These are phyloP conservation scores for Cladophialophora carrionii DNA, from an alignment of 2,329 filamentous ascomycete genomes.

Conservation along the genomic window DNA sequence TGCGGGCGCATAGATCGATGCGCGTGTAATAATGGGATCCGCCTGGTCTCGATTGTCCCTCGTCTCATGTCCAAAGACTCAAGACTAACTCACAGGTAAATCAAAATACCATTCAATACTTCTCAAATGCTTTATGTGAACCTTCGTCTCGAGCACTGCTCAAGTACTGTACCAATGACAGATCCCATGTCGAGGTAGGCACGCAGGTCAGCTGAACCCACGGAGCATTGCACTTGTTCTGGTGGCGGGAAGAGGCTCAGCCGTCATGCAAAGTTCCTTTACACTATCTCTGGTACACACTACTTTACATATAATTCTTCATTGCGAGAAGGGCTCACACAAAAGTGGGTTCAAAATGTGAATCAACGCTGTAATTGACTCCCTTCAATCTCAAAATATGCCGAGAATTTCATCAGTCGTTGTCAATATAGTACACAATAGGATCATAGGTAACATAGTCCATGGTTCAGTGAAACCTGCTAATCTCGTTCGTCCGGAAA, in stretches of 20 bases:
- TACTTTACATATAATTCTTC: neutral
- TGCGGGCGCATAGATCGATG: too few relatives aligned
- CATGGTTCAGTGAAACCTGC: neutral
- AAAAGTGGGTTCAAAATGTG: neutral
- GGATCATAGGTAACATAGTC: neutral
- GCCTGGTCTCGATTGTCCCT: too few relatives aligned
- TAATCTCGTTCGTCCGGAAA: neutral
- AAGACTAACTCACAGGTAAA: too few relatives aligned
- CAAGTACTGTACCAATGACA: too few relatives aligned
- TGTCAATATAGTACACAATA: slow-evolving; percentile 13
- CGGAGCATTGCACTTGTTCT: neutral
- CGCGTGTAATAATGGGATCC: too few relatives aligned
- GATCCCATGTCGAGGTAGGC: too few relatives aligned
- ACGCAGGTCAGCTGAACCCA: too few relatives aligned
- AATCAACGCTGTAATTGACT: neutral
- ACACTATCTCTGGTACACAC: neutral
- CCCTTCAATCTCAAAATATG: neutral
- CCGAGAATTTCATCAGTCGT: slow-evolving; percentile 9
- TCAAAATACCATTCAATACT: too few relatives aligned
- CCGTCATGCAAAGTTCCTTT: neutral
- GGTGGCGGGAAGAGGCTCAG: neutral
- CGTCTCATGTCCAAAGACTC: too few relatives aligned
- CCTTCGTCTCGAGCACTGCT: too few relatives aligned
- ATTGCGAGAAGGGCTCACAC: neutral
- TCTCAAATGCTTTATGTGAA: too few relatives aligned